Evolutionary conservation across 306 rosid species (phyloP).

Genomic region (Ziziphus jujuba): DNA sequence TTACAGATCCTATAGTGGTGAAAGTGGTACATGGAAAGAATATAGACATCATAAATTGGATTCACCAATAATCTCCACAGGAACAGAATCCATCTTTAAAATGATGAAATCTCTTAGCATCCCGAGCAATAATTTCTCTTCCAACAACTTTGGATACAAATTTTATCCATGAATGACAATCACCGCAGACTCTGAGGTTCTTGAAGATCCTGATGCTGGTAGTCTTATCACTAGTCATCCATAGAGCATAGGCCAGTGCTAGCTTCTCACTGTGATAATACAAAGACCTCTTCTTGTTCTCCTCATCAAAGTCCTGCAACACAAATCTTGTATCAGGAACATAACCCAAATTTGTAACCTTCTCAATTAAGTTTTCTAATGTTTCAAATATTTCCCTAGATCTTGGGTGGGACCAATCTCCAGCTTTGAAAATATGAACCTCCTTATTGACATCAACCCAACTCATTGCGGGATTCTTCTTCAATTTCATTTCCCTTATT

Average conservation of each 20-base stretch:
- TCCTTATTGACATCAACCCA: constrained; percentile 61
- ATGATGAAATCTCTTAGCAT: constrained; percentile 64
- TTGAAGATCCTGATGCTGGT: constrained; percentile 52
- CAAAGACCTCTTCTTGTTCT: constrained; percentile 44
- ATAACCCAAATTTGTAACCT: constrained; percentile 50
- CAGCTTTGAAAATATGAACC: constrained; percentile 75
- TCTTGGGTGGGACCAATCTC: constrained; percentile 62
- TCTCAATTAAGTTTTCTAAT: constrained; percentile 42
- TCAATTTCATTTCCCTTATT: constrained; percentile 48
- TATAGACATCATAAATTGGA: constrained; percentile 7
- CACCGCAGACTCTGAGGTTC: constrained; percentile 76
- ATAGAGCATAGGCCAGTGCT: constrained; percentile 60
- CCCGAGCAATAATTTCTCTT: constrained; percentile 63
- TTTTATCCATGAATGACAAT: constrained; percentile 61
- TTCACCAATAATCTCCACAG: constrained; percentile 70
- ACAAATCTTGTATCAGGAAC: constrained; percentile 62
- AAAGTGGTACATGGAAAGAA: background rate
- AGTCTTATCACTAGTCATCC: constrained; percentile 50
- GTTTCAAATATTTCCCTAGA: constrained; percentile 39
- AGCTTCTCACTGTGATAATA: constrained; percentile 68
- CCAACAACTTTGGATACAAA: constrained; percentile 46
- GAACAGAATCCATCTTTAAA: constrained; percentile 61
- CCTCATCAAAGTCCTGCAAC: constrained; percentile 59
- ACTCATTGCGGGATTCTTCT: constrained; percentile 67
- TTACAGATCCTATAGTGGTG: background rate